Evolutionary conservation across 2,329 filamentous ascomycete genomes (phyloP).

Genomic region (Trichoderma atrobrunneum): DNA sequence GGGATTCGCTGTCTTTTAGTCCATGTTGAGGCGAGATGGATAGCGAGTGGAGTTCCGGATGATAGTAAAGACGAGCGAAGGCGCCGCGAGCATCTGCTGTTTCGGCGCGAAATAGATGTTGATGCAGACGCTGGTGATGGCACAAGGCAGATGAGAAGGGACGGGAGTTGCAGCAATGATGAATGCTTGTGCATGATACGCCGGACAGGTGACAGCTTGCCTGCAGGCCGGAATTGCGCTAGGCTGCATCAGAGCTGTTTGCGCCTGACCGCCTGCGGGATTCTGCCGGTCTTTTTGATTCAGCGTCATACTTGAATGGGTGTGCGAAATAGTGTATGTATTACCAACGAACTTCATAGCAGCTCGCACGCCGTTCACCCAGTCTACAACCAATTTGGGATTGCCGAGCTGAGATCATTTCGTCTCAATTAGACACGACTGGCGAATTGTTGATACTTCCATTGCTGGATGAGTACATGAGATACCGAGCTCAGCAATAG

Average conservation of each 20-base stretch:
- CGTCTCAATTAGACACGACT: not conserved
- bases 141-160: not conserved
- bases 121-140: not conserved
- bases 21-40: not conserved
- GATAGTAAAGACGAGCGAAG: not conserved
- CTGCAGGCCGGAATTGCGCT: not conserved
- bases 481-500: not conserved
- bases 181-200: not conserved
- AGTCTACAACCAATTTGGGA: not conserved
- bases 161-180: not conserved
- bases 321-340: not conserved
- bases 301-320: not conserved
- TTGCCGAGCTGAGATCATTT: not conserved
- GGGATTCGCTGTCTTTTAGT: not conserved
- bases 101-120: not conserved
- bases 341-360: not conserved
- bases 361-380: not conserved
- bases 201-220: constrained; percentile 12
- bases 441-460: not conserved
- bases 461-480: not conserved
- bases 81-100: not conserved
- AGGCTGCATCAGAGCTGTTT: not conserved
- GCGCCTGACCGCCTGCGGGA: constrained; percentile 6
- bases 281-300: constrained; percentile 11
- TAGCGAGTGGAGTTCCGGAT: not conserved